Conservation (phyloP, 805 yeast genomes). For the Scheffersomyces ergatensis region DNA sequence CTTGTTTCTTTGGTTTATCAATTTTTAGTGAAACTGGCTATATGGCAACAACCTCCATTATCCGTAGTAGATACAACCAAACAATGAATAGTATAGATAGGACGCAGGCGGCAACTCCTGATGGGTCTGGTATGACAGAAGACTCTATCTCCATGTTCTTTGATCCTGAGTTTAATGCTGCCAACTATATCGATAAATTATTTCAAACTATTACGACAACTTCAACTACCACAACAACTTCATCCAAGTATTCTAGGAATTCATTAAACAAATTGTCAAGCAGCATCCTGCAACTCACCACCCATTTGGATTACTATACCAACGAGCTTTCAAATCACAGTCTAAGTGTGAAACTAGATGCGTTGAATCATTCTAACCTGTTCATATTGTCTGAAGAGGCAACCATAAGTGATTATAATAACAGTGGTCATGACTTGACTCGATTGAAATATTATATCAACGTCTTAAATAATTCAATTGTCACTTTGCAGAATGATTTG, state of each 20-base stretch:
- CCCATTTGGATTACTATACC: conserved; percentile 62
- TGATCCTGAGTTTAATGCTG: conserved; percentile 63
- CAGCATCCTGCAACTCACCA: conserved; percentile 48
- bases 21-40: no score
- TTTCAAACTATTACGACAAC: conserved; percentile 35
- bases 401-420: conserved; percentile 33
- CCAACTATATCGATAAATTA: conserved; percentile 63
- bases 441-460: conserved; percentile 67
- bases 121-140: conserved; percentile 4
- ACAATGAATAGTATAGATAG: not conserved
- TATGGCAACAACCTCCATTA: no score
- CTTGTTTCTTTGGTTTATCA: no score
- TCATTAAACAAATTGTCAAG: conserved; percentile 40
- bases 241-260: conserved; percentile 5
- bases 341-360: conserved; percentile 48
- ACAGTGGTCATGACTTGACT: conserved; percentile 36
- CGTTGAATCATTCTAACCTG: conserved; percentile 40
- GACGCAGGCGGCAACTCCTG: not conserved
- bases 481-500: conserved; percentile 52
- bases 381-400: conserved; percentile 4
- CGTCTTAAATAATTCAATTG: conserved; percentile 55
- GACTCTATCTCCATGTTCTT: conserved; percentile 65
- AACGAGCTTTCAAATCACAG: conserved; percentile 47
- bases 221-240: conserved; percentile 5
- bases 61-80: no score